These are phyloP conservation scores for Sporothrix humicola DNA, from an alignment of 2,329 filamentous ascomycete genomes.

Conservation along the genomic window DNA sequence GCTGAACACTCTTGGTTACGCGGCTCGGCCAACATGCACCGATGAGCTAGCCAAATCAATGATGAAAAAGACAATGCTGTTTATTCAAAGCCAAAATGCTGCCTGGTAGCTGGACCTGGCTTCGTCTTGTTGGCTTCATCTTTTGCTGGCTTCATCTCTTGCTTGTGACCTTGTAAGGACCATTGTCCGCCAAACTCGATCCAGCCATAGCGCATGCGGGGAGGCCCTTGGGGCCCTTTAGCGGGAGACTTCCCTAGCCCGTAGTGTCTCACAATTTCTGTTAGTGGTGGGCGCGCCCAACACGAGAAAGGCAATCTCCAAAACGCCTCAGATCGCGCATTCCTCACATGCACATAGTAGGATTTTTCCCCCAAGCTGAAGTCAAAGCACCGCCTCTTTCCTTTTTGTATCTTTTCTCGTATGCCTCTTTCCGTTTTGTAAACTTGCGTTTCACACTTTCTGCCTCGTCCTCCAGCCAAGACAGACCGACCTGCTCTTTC, in stretches of 20 bases:
- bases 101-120: too few relatives aligned
- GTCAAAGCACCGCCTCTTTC: background rate
- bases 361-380: background rate
- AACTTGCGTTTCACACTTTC: too few relatives aligned
- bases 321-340: background rate
- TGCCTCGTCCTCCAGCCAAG: too few relatives aligned
- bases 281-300: too few relatives aligned
- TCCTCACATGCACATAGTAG: background rate
- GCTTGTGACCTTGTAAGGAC: background rate
- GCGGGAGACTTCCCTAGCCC: background rate
- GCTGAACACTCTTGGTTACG: too few relatives aligned
- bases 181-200: background rate
- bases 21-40: too few relatives aligned
- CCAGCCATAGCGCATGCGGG: background rate
- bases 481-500: too few relatives aligned
- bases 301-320: background rate
- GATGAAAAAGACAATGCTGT: background rate
- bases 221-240: background rate
- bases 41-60: too few relatives aligned
- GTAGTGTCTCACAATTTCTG: background rate
- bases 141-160: background rate
- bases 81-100: background rate
- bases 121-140: background rate
- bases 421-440: background rate
- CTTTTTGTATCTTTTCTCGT: background rate